These are phyloP conservation scores for Delitschia confertaspora DNA, from an alignment of 495 filamentous ascomycete species.

Conservation along the genomic window DNA sequence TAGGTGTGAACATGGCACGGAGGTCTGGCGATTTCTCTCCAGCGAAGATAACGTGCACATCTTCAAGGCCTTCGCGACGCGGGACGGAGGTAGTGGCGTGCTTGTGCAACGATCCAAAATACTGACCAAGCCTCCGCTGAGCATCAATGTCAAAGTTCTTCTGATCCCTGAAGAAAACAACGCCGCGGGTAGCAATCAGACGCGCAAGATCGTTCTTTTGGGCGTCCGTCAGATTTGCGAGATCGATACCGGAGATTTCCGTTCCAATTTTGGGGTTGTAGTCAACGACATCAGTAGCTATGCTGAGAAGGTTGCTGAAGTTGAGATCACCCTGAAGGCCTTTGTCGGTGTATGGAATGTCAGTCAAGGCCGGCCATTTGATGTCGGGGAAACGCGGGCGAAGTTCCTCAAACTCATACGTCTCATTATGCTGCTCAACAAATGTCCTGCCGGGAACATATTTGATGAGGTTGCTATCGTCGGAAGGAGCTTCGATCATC, in stretches of 20 bases:
- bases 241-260: constrained; percentile 60
- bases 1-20: constrained; percentile 27
- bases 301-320: constrained; percentile 49
- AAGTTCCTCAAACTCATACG: constrained; percentile 50
- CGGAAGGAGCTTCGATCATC: background rate
- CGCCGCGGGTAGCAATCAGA: constrained; percentile 60
- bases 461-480: constrained; percentile 7
- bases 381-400: constrained; percentile 49
- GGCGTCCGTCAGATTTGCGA: constrained; percentile 54
- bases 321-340: constrained; percentile 47
- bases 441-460: constrained; percentile 42
- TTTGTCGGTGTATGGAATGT: constrained; percentile 47
- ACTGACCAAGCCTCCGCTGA: constrained; percentile 54
- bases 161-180: constrained; percentile 66
- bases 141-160: constrained; percentile 56
- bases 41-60: constrained; percentile 61
- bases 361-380: constrained; percentile 44
- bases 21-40: constrained; percentile 52
- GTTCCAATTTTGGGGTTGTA: constrained; percentile 64
- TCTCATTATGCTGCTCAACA: constrained; percentile 37
- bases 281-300: constrained; percentile 49
- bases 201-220: constrained; percentile 70
- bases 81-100: constrained; percentile 55
- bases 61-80: constrained; percentile 50
- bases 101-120: constrained; percentile 61